A percentile compares a stretch with the other conserved stretches of the same genome.
Evolutionary conservation across 371 early-diverging fungal genomes (phyloP).

Genomic region (Apophysomyces trapeziformis): DNA sequence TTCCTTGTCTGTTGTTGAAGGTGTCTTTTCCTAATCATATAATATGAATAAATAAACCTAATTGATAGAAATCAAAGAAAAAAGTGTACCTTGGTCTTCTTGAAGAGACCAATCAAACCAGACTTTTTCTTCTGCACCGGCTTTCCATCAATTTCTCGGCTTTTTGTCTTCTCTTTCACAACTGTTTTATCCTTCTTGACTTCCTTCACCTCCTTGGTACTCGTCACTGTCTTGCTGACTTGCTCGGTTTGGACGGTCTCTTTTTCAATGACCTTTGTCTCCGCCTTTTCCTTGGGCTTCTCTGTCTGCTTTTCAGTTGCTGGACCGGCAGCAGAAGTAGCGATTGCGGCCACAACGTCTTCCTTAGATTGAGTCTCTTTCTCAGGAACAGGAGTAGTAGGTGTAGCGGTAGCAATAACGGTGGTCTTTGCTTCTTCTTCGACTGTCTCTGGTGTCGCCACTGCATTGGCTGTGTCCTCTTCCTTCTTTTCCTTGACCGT

Average conservation of each 20-base stretch:
- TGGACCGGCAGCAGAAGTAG: too few species aligned
- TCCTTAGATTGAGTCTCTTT: too few species aligned
- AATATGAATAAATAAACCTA: neutral
- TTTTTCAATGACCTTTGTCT: neutral
- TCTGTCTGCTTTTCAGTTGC: too few species aligned
- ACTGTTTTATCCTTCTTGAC: neutral
- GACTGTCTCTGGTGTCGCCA: neutral
- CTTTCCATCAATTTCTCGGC: conserved; percentile 2
- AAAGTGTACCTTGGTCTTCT: conserved; percentile 19
- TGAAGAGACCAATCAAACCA: conserved; percentile 19
- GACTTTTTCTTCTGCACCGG: conserved; percentile 16
- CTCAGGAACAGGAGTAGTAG: too few species aligned
- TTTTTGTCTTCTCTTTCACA: neutral
- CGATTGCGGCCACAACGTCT: too few species aligned
- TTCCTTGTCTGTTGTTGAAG: conserved; percentile 21
- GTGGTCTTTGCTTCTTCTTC: neutral
- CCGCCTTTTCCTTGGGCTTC: too few species aligned
- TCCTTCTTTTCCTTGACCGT: neutral
- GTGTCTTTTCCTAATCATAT: conserved; percentile 5
- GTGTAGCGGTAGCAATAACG: neutral
- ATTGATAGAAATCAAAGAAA: neutral
- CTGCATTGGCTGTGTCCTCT: neutral
- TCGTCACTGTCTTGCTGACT: neutral
- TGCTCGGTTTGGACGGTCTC: neutral
- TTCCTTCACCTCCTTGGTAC: neutral